Base-by-base conservation (phyloP, 768 basidiomycete genomes). In the Lactifluus rugatus region DNA sequence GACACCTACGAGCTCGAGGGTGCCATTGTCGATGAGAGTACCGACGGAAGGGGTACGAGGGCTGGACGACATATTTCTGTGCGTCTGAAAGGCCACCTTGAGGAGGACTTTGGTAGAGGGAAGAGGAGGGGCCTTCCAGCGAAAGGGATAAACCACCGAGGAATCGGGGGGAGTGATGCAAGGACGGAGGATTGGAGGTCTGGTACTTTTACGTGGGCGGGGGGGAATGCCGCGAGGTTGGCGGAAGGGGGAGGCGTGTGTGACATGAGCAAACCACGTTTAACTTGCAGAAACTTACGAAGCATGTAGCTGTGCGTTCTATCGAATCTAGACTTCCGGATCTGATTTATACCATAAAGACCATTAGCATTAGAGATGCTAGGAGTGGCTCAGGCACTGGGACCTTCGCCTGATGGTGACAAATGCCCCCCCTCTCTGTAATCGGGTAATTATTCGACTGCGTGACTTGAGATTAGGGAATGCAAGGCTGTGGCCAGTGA, bases 1-100 rank as follows among this genome's bases (percentile, higher is more conserved):
- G 62, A 94, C 80, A 66, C 88, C 83, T 65, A 88, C 81, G 60
- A 98, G 84, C 71, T 93, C 81, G 58, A 97, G 81, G 49, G 81
- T 74, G 64, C 83, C 85, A 62, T 81, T 78, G 78, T 94, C 91
- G 75, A 98, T 90, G 69, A 82, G 72, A 62, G 85, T 84, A 46
- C 93, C 93, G 61, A 87, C 73, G 61, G 75, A 69, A 36, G 77
- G 77, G 72, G 62, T 78, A 73, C 48, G 71, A 62, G 67, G 63
- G 58, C 67, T 69, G 37, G 70, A 61, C 52, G 70, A 66, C 61
- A 63, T 65, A 56, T 65, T 64, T 66, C 66, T 68, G 61, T 46
- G 64, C 58, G 28, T 52, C 57, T 48, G 36, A 13, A 36, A 42
- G 37, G 62, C 52, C 60, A 56, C 41, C 48, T 50, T 58, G 62